phyloP scores from a whole-genome alignment of 2,329 filamentous ascomycete species.

The Cucurbitaria berberidis region DNA sequence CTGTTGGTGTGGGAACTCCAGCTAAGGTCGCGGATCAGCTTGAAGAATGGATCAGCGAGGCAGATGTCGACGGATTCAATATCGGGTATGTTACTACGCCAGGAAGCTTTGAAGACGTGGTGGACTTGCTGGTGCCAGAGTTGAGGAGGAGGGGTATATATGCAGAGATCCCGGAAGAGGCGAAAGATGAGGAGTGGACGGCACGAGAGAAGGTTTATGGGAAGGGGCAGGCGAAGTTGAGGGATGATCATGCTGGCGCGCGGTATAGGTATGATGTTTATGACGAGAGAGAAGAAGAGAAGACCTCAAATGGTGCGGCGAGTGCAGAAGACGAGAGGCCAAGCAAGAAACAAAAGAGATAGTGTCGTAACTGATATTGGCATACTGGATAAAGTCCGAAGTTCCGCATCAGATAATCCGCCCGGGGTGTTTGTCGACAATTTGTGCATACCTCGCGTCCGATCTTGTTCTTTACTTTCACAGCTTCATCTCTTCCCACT shows the following conservation, averaged over 20 bases:
- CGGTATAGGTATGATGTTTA: conserved; percentile 5
- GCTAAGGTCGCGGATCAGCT: conserved; percentile 55
- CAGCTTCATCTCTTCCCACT: conserved; percentile 47
- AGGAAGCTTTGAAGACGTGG: conserved; percentile 48
- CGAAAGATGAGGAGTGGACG: conserved; percentile 26
- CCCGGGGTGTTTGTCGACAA: too few species aligned
- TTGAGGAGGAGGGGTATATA: conserved; percentile 45
- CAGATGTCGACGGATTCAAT: conserved; percentile 48
- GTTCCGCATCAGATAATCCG: neutral
- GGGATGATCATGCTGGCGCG: conserved; percentile 59
- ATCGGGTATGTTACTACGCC: conserved; percentile 53
- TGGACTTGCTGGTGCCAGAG: conserved; percentile 47
- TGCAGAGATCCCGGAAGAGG: conserved; percentile 19
- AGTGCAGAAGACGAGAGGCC: neutral
- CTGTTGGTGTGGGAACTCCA: conserved; percentile 32
- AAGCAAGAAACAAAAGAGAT: conserved; percentile 1
- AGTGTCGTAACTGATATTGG: neutral
- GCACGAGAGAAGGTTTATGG: conserved; percentile 68
- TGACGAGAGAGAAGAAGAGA: neutral
- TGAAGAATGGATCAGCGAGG: conserved; percentile 54
- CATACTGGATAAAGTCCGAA: neutral
- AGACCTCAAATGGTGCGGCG: neutral
- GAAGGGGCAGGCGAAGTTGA: conserved; percentile 62
- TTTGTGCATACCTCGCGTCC: too few species aligned
- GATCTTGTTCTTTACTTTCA: too few species aligned